Evolutionary conservation across 202 grass and related monocot genomes (phyloP), one percentile per base, ranked within the genome.

Genomic region (Musa balbisiana): DNA sequence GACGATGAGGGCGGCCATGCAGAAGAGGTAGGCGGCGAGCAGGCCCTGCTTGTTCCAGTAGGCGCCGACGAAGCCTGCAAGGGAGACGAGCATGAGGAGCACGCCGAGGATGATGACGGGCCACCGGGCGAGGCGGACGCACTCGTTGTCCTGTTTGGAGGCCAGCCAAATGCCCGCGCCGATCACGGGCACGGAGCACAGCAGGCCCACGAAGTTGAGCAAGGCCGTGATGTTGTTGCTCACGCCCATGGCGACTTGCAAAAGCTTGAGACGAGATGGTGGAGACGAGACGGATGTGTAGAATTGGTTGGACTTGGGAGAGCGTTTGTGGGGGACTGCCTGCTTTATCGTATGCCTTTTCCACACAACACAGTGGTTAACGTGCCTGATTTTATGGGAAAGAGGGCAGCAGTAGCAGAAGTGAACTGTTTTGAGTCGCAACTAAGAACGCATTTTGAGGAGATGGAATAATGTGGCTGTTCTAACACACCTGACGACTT

Each of bases 151-250:
- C 33, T 86, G 88, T n/a, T 82, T 79, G 8, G 90, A 79, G 0
- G 83, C 81, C 15, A 97, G 77, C 93, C 93, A 97, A 4, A 97
- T 68, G 11, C 93, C 90, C 0, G 86, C 83, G 2, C 49, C 84
- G n/a, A 87, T 75, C 49, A 97, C 81, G 2, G 93, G 93, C 27
- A 93, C 6, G 0, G 90, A 84, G 88, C 94, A 91, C 20, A 97
- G 79, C 0, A 97, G 81, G 0, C 71, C 82, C 12, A 86, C 55
- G 79, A 97, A 89, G 88, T 89, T 97, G 21, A 97, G 20, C 80
- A 89, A 81, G 59, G 94, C 88, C 62, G 84, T 97, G 79, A 89
- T 84, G 88, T 89, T 89, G 84, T 93, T 93, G 93, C 90, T 93
- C 52, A 87, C 81, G 50, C 83, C 86, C 93, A 96, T 96, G 50